Evolutionary conservation across 257 asterid species (phyloP).

Genomic region (Asclepias syriaca): DNA sequence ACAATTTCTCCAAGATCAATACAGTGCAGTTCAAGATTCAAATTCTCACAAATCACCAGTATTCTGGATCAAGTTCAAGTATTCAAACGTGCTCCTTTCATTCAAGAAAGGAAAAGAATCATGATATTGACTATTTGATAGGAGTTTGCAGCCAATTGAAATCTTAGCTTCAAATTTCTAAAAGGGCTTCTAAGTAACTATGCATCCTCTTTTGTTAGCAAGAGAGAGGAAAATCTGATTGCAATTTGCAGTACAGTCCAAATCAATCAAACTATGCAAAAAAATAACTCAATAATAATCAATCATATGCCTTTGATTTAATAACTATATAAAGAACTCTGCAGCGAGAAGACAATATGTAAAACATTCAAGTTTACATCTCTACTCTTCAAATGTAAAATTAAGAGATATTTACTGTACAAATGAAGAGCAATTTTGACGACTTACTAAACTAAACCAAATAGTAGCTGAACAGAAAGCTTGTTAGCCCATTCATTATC

Average conservation of each 20-base stretch:
- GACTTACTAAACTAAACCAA: slow-evolving; percentile 9
- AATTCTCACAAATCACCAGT: not conserved
- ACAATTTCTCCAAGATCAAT: not conserved
- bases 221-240: not conserved
- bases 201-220: not conserved
- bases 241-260: not conserved
- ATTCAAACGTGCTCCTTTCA: not conserved
- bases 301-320: not conserved
- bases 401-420: not conserved
- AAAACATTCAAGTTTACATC: not conserved
- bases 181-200: not conserved
- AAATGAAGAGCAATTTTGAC: not conserved
- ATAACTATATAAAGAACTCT: not conserved
- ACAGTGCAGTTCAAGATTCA: not conserved
- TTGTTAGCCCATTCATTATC: not conserved
- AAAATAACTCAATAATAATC: not conserved
- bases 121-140: not conserved
- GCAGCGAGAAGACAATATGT: not conserved
- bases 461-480: not conserved
- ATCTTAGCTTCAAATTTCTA: not conserved
- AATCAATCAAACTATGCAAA: not conserved
- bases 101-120: not conserved
- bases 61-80: too few species aligned
- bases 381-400: not conserved
- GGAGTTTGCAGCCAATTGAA: not conserved